These are phyloP conservation scores for Calendula officinalis DNA, from an alignment of 129 eudicot species.

Conservation along the genomic window DNA sequence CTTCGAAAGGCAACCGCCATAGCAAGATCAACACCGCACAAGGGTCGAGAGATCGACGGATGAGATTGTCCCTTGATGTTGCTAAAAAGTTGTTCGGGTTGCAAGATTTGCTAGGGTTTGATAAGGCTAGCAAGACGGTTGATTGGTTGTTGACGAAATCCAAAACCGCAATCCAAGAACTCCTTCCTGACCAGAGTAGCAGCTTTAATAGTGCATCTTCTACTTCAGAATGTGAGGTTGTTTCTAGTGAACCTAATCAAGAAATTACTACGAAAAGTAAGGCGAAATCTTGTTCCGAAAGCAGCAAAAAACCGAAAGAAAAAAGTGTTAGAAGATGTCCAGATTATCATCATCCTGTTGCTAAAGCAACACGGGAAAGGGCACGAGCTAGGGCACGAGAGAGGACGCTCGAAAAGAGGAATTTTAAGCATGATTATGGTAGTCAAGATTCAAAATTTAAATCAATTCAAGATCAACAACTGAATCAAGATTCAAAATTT, in stretches of 20 bases:
- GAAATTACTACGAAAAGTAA: background rate
- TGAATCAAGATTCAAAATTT: constrained; percentile 21
- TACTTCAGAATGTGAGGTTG: constrained; percentile 53
- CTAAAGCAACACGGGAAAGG: constrained; percentile 54
- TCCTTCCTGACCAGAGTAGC: constrained; percentile 22
- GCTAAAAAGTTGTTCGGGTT: constrained; percentile 63
- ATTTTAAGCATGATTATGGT: constrained; percentile 11
- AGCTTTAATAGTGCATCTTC: constrained; percentile 40
- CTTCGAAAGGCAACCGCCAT: constrained; percentile 64
- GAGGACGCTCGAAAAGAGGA: constrained; percentile 52
- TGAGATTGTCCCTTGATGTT: constrained; percentile 77
- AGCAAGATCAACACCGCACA: constrained; percentile 83
- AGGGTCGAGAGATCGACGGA: constrained; percentile 83
- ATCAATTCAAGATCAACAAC: constrained; percentile 12
- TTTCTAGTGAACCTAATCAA: constrained; percentile 27
- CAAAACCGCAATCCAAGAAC: constrained; percentile 49
- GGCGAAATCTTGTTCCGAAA: constrained; percentile 3
- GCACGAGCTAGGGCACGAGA: constrained; percentile 80
- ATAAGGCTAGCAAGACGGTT: constrained; percentile 77
- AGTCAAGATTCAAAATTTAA: constrained; percentile 19
- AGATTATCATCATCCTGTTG: constrained; percentile 39
- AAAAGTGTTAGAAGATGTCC: constrained; percentile 28
- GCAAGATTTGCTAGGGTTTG: constrained; percentile 75
- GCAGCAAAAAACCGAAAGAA: constrained; percentile 29
- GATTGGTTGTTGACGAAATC: constrained; percentile 72